Evolutionary conservation across 1,284 basidiomycete species (phyloP), one percentile per base, ranked within the genome.

Genomic region (Testicularia cyperi): DNA sequence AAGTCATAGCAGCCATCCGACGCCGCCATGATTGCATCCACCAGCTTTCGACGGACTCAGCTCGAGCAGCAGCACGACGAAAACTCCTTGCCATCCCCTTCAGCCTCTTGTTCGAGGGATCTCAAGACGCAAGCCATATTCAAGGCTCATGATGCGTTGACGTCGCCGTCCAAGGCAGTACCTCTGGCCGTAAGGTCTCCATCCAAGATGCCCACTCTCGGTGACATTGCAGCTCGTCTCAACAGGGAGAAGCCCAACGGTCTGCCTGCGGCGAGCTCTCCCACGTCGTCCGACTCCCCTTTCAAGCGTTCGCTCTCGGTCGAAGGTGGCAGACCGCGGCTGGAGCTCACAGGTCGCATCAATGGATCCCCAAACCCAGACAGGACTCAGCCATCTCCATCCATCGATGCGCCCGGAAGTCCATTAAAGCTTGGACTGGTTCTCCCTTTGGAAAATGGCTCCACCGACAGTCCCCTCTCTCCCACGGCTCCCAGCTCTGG

Each of bases 191-290:
- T 14, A 26, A 38, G 46, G 16, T 55, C 57, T 2, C 46, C 43
- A 2, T 51, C 46, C 30, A 66, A 61, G 43, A 24, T 60, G 36
- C 65, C 65, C 0, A 68, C 52, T 5, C 54, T 68, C 35, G 62
- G 61, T 28, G 65, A 68, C n/a, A 64, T 68, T 25, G 61, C 61
- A 19, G 65, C 65, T 5, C 46, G 61, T 20, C 49, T 63, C 29
- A 64, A 56, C 25, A 33, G 53, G 2, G 57, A 56, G n/a, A n/a
- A n/a, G n/a, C n/a, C n/a, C 23, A 38, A 26, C 20, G 47, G 53
- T 2, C 14, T 21, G 10, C 3, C 25, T 12, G n/a, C 30, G 3
- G 8, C 21, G 5, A 51, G 42, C 4, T 38, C 40, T 14, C 19
- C n/a, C 12, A 20, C 22, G 14, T 62, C 58, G 12, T 41, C 45